Percentiles rank a stretch among this genome's conserved stretches.
These are phyloP conservation scores for Trifolium subterraneum DNA, from an alignment of 306 rosid genomes.

Conservation along the genomic window DNA sequence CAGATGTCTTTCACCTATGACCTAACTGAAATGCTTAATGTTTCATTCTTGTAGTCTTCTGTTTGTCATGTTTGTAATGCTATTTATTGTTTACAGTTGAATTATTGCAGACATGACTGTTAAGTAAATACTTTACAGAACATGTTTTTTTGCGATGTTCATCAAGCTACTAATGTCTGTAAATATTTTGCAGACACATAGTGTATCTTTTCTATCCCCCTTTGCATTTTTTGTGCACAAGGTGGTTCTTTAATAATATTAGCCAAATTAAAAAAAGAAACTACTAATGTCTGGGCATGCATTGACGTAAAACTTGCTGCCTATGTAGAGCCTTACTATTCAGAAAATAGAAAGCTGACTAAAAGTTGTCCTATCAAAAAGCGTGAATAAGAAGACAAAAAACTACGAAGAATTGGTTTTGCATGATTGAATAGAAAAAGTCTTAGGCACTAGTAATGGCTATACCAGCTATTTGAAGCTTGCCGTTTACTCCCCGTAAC, in stretches of 20 bases:
- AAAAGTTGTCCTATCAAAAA: slow-evolving; percentile 33
- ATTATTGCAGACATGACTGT: slow-evolving; percentile 28
- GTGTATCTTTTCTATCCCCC: no score
- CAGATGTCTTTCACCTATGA: slow-evolving; percentile 53
- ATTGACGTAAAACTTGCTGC: slow-evolving; percentile 34
- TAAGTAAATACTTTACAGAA: slow-evolving; percentile 14
- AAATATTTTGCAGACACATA: no score
- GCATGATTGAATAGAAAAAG: slow-evolving; percentile 20
- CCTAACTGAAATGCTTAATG: slow-evolving; percentile 61
- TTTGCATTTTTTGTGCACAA: no score
- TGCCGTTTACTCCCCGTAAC: not conserved
- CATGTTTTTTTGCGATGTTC: slow-evolving; percentile 7
- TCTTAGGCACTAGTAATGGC: slow-evolving; percentile 4
- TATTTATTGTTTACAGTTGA: slow-evolving; percentile 33
- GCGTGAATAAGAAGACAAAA: slow-evolving; percentile 1
- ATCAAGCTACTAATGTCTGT: slow-evolving; percentile 24
- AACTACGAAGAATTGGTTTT: slow-evolving; percentile 29
- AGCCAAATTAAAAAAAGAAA: no score
- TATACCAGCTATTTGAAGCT: slow-evolving; percentile 22
- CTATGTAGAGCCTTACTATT: slow-evolving; percentile 28
- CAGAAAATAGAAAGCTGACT: slow-evolving; percentile 37
- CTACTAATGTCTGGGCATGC: slow-evolving; percentile 30
- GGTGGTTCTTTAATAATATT: no score
- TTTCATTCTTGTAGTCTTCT: slow-evolving; percentile 52
- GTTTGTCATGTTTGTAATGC: slow-evolving; percentile 52